Percentiles rank a stretch among this genome's conserved stretches.
Conservation (phyloP, 2,329 filamentous ascomycete genomes). For the Pseudomassariella vexata region DNA sequence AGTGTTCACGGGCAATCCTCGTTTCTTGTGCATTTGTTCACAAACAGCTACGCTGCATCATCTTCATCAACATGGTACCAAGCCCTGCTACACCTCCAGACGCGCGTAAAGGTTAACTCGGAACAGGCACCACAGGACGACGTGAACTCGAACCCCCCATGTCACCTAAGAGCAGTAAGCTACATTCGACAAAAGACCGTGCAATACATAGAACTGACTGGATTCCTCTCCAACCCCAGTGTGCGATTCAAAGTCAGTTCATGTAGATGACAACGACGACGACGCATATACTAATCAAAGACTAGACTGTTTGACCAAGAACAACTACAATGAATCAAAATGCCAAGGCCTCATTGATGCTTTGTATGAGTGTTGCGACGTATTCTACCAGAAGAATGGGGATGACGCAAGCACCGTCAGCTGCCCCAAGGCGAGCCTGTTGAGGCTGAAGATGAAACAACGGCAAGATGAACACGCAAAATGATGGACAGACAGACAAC, state of each 20-base stretch:
- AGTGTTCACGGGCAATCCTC: no score
- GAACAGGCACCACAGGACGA: constrained; percentile 61
- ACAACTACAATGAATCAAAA: constrained; percentile 78
- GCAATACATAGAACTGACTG: constrained; percentile 9
- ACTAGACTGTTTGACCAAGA: constrained; percentile 76
- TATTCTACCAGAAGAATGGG: constrained; percentile 77
- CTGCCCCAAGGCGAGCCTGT: constrained; percentile 76
- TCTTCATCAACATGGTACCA: no score
- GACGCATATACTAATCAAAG: constrained; percentile 10
- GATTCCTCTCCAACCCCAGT: constrained; percentile 55
- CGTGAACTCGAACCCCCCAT: constrained; percentile 69
- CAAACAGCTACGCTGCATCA: no score
- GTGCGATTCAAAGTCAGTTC: constrained; percentile 76
- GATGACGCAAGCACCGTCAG: constrained; percentile 71
- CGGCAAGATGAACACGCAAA: constrained; percentile 34
- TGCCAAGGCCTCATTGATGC: constrained; percentile 75
- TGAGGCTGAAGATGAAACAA: constrained; percentile 83
- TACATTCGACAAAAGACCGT: no score
- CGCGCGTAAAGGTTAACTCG: no score
- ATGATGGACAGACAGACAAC: constrained; percentile 3
- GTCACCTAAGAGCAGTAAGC: constrained; percentile 77
- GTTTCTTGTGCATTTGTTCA: no score
- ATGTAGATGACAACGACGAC: constrained; percentile 1
- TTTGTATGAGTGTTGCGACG: constrained; percentile 88
- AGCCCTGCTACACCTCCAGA: no score